These are phyloP conservation scores for Punctularia strigosozonata DNA, from an alignment of 768 basidiomycete species.

Conservation along the genomic window DNA sequence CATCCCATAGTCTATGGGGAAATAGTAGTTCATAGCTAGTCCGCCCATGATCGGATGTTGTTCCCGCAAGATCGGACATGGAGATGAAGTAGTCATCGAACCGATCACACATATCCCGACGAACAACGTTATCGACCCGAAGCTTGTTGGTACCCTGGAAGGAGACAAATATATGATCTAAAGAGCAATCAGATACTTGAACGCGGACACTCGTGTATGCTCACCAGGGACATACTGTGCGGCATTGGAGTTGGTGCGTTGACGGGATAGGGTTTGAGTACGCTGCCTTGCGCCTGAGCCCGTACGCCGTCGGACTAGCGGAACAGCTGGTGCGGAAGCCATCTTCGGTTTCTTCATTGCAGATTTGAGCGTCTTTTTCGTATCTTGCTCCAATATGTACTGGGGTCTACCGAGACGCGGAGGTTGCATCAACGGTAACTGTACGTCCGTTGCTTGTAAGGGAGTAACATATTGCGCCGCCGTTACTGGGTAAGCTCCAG, in stretches of 20 bases:
- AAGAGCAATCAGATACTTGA: constrained; percentile 6
- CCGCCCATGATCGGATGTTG: too few species aligned
- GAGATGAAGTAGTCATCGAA: too few species aligned
- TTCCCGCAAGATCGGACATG: too few species aligned
- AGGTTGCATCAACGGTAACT: too few species aligned
- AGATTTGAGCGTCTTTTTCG: constrained; percentile 34
- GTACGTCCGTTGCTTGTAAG: too few species aligned
- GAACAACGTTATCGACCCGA: constrained; percentile 28
- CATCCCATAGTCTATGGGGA: too few species aligned
- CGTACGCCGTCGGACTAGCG: constrained; percentile 29
- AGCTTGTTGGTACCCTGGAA: constrained; percentile 58
- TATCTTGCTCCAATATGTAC: background rate
- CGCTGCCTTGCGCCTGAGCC: constrained; percentile 24
- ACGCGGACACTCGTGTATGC: constrained; percentile 1
- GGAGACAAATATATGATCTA: constrained; percentile 66
- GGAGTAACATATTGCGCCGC: too few species aligned
- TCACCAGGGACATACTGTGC: constrained; percentile 15
- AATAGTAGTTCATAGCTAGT: too few species aligned
- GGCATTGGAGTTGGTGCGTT: constrained; percentile 21
- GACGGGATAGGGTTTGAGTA: constrained; percentile 19
- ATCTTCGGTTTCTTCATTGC: constrained; percentile 38
- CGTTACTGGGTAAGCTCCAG: too few species aligned
- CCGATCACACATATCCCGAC: constrained; percentile 48
- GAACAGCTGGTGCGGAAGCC: too few species aligned
- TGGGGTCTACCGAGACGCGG: too few species aligned